Evolutionary conservation across 2,329 filamentous ascomycete species (phyloP), one percentile per base, ranked within the genome.

Genomic region (Stachybotrys chlorohalonatus): DNA sequence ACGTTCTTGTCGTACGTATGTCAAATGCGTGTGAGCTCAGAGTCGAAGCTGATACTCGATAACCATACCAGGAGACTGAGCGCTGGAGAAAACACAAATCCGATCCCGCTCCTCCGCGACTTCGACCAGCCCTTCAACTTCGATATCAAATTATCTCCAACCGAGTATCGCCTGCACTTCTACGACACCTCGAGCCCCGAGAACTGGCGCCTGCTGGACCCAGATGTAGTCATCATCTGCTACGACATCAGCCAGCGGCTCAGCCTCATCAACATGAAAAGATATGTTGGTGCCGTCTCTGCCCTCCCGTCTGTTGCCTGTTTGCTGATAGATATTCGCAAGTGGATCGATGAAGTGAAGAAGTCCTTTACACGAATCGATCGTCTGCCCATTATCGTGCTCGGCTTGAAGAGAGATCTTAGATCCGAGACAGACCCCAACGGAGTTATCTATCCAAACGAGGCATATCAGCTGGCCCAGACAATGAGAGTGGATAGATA

Each of bases 341-440:
- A 85, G 82, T 85, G 82, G 82, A 73, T 78, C 57, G 76, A 80
- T 56, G 75, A 83, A 61, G 72, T 79, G 52, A 77, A 78, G 56
- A 69, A 65, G 53, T 66, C 72, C 7, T 83, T 83, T 59, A 63
- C 66, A 32, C 67, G 72, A 30, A 71, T 71, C 56, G 77, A 80
- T 59, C 67, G 64, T 31, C 65, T 84, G 36, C 82, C 83, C 2
- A 57, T 85, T 31, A 70, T 84, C 16, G 70, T 85, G 13, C 67
- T 84, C 4, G 83, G 82, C 11, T 69, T 86, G 56, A 85, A 85
- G 68, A 73, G 83, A 56, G 83, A 86, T 60, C 66, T 84, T 53
- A 72, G 80, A 54, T 80, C 77, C 2, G 80, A 83, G 57, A 69
- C 72, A 11, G 81, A 85, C 60, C 80, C 80, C 2, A 82, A 83